Evolutionary conservation across 2,329 filamentous ascomycete species (phyloP).

Genomic region (Sarocladium strictum): DNA sequence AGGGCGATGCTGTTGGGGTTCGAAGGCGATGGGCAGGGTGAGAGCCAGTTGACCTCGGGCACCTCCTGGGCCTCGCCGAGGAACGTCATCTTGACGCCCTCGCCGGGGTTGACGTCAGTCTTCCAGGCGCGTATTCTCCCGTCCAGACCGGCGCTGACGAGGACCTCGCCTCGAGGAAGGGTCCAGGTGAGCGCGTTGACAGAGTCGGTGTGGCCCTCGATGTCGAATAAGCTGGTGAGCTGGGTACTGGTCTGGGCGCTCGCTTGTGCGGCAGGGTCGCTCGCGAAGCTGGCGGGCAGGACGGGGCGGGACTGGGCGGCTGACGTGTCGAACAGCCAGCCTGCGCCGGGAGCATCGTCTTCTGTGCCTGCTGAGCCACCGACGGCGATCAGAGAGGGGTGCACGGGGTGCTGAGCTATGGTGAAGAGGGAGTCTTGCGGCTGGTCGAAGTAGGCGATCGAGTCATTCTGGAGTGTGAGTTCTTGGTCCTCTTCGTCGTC

Average conservation of each 20-base stretch:
- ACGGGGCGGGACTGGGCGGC: constrained; percentile 59
- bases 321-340: constrained; percentile 75
- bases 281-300: constrained; percentile 70
- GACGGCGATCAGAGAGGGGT: constrained; percentile 74
- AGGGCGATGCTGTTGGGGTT: constrained; percentile 80
- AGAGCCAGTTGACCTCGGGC: constrained; percentile 90
- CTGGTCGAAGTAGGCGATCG: constrained; percentile 81
- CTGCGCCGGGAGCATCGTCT: constrained; percentile 64
- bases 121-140: constrained; percentile 72
- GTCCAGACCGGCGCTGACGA: constrained; percentile 83
- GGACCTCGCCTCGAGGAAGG: constrained; percentile 72
- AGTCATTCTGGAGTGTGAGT: constrained; percentile 84
- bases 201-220: constrained; percentile 89
- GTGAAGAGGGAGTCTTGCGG: constrained; percentile 91
- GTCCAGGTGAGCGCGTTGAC: constrained; percentile 86
- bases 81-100: constrained; percentile 50
- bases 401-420: constrained; percentile 84
- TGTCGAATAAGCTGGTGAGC: constrained; percentile 60
- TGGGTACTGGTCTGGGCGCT: constrained; percentile 46
- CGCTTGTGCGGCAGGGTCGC: constrained; percentile 46
- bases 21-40: constrained; percentile 62
- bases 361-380: constrained; percentile 64
- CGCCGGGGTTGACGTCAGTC: constrained; percentile 37
- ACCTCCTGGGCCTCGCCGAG: constrained; percentile 81
- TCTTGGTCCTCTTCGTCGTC: constrained; percentile 61